Base-by-base conservation (phyloP, 495 filamentous ascomycete genomes). In the Talaromyces trachyspermus region DNA sequence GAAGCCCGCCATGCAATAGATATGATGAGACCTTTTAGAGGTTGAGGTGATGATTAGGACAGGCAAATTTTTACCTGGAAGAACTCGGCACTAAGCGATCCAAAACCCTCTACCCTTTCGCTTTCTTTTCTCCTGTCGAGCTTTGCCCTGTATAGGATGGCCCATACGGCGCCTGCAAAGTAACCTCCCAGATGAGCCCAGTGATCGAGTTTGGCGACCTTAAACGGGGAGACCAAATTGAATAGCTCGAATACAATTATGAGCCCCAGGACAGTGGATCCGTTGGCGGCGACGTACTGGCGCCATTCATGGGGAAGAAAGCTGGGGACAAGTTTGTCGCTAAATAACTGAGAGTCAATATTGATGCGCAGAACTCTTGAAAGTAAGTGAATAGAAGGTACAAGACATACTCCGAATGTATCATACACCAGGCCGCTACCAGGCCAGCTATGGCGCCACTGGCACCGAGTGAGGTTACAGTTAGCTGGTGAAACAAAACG, bases 161-260 rank as follows among this genome's bases (percentile, higher is more conserved):
- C 64, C 52, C 61, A 72, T 2, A 65, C 51, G 5, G 57, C 53
- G 30, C 85, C 85, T 3, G 64, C 58, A 2, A 69, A 54, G 51
- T 81, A 75, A 2, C 88, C 88, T 19, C 77, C 79, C 23, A 91
- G 52, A 70, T 95, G 88, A n/a, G 83, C 81, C 37, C 70, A 71
- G 46, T 89, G 67, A 54, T 95, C 87, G 35, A 86, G 62, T 18
- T 60, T 62, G 19, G 46, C 45, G 2, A 57, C 46, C 22, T 56
- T 61, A 41, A 54, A 62, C 0, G 58, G 55, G 6, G 63, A 45
- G n/a, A 59, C 20, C 47, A 72, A 54, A 17, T 58, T 59, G 25
- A 69, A 29, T 0, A 70, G 11, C 39, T 76, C 72, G 11, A 66
- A 57, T 17, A 54, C 58, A 39, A 76, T 55, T 24, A 75, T 39